phyloP scores from a whole-genome alignment of 108 stramenopile genomes.

The Conticribra weissflogii region DNA sequence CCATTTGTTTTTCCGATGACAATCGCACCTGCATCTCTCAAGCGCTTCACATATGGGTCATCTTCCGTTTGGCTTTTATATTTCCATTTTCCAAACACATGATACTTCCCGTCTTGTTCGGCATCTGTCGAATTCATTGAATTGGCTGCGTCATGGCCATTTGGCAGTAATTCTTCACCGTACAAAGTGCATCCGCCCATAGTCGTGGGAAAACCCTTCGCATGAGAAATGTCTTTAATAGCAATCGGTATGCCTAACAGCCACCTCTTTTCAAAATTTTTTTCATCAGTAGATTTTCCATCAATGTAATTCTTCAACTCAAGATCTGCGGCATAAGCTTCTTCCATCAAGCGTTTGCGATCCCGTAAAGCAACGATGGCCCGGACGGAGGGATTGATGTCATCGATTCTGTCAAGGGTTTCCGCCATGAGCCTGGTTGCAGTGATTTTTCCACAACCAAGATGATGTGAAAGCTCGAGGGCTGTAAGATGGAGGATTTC shows the following conservation, averaged over 20 bases:
- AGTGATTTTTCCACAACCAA: constrained; percentile 28
- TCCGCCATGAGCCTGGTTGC: constrained; percentile 48
- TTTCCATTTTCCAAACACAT: too few species aligned
- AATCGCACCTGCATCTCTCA: constrained; percentile 35
- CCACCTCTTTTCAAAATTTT: constrained; percentile 31
- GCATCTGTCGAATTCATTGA: not conserved
- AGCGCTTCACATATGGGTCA: constrained; percentile 40
- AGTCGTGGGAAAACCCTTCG: constrained; percentile 50
- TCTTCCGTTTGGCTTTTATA: constrained; percentile 16
- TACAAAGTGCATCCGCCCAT: constrained; percentile 56
- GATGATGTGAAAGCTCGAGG: constrained; percentile 11
- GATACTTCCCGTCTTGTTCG: too few species aligned
- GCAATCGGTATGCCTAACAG: constrained; percentile 65
- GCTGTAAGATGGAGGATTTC: constrained; percentile 8
- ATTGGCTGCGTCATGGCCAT: not conserved
- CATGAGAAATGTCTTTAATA: constrained; percentile 64
- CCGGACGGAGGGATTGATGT: constrained; percentile 46
- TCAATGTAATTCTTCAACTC: too few species aligned
- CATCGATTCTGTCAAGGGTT: constrained; percentile 54
- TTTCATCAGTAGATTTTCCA: not conserved
- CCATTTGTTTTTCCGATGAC: constrained; percentile 42
- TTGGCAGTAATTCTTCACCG: not conserved
- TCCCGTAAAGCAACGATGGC: constrained; percentile 57
- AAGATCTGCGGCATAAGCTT: constrained; percentile 45
- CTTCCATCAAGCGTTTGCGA: constrained; percentile 34